These are phyloP conservation scores for Dendrobium huoshanense DNA, from an alignment of 106 monocot genomes.

Conservation along the genomic window DNA sequence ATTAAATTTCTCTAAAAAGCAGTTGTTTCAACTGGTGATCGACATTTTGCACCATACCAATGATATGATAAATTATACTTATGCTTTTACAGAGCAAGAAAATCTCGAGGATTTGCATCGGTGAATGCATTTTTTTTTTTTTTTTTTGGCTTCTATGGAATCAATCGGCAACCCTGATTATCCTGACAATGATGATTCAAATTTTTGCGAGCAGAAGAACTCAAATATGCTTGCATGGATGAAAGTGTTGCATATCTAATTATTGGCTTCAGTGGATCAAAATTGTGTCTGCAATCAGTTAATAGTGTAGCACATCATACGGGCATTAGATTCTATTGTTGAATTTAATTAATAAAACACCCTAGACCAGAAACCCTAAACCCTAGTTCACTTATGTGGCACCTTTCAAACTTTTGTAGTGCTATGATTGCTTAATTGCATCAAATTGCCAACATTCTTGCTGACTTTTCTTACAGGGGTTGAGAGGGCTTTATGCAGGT, in stretches of 20 bases:
- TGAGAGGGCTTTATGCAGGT: conserved; percentile 91
- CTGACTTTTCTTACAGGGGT: conserved; percentile 42
- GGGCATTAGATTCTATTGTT: not conserved
- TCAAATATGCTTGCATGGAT: not conserved
- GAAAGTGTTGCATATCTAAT: not conserved
- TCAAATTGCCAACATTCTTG: conserved; percentile 4
- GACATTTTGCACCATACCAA: not conserved
- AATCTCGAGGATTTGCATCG: not conserved
- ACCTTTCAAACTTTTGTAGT: not conserved
- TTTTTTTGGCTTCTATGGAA: not conserved
- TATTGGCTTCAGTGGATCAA: not conserved
- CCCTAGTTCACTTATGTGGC: not conserved
- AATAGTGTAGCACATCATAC: not conserved
- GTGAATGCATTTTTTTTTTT: not conserved
- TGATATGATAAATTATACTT: not conserved
- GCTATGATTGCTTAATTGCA: not conserved
- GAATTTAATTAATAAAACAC: not conserved
- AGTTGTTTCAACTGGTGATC: not conserved
- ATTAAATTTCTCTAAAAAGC: not conserved
- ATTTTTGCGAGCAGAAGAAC: not conserved
- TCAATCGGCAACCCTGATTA: not conserved
- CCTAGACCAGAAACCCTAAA: too few species aligned
- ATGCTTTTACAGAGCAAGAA: not conserved
- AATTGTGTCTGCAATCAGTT: not conserved
- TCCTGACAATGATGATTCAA: not conserved